These are phyloP conservation scores for Posidonia oceanica DNA, from an alignment of 116 monocot genomes.

Conservation along the genomic window DNA sequence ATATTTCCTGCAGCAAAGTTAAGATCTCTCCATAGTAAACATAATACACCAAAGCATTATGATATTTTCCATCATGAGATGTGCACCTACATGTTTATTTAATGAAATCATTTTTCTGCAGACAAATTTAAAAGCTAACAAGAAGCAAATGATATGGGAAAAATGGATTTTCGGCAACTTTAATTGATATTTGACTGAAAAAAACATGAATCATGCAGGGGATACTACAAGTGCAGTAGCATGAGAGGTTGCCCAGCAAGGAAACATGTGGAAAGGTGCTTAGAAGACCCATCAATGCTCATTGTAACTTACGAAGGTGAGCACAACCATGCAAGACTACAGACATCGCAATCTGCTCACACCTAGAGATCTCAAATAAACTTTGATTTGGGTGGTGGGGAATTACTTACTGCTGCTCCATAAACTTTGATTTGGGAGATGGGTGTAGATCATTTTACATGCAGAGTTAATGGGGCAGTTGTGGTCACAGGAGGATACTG, in stretches of 20 bases:
- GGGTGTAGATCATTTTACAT: neutral
- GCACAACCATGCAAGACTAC: conserved; percentile 27
- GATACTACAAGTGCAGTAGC: conserved; percentile 58
- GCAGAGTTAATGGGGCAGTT: conserved; percentile 1
- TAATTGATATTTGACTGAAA: neutral
- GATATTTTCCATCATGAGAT: too few species aligned
- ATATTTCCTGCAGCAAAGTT: too few species aligned
- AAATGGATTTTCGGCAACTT: too few species aligned
- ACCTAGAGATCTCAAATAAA: neutral
- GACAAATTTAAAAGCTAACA: too few species aligned
- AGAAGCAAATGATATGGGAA: too few species aligned
- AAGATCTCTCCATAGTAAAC: too few species aligned
- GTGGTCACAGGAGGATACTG: neutral
- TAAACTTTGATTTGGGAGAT: neutral
- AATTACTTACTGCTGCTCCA: neutral
- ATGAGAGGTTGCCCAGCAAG: conserved; percentile 52
- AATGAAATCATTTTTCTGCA: too few species aligned
- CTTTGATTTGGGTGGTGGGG: too few species aligned
- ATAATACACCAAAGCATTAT: too few species aligned
- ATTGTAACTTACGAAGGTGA: conserved; percentile 51
- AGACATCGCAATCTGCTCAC: conserved; percentile 10
- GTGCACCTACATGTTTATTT: too few species aligned
- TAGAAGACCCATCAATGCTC: conserved; percentile 52
- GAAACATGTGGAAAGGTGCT: conserved; percentile 51
- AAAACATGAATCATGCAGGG: conserved; percentile 16